Base-by-base conservation (phyloP, 1,284 basidiomycete species). In the Moniliella sp. region DNA sequence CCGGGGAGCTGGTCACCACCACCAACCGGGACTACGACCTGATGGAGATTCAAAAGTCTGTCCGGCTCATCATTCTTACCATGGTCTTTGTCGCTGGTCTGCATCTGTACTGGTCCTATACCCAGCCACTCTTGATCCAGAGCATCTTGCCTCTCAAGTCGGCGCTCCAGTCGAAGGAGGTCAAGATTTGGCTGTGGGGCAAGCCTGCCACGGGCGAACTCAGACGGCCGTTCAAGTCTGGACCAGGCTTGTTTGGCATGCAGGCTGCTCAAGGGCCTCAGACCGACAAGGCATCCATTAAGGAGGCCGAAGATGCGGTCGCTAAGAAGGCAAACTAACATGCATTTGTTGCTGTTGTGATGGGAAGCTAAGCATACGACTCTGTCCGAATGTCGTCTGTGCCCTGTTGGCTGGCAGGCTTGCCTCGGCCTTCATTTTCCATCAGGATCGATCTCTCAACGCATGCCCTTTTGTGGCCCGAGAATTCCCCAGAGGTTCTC, bases 21-120 rank as follows among this genome's bases (percentile, higher is more conserved):
- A 94, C 86, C 14, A 73, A 83, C 38, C 69, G 74, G 36, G 88
- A 94, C 59, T 97, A 97, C 49, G 86, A 97, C 63, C 72, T 93
- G 10, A 65, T 69, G 4, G 79, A 94, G 62, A 73, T 73, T 2
- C 77, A 76, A 35, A 84, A 91, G 68, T 69, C 76, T n/a, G 76
- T 83, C 40, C 62, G 75, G 8, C 54, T 61, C 18, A 50, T 63
- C 18, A 36, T 63, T 16, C 62, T 64, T 43, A 63, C 63, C 23
- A 37, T 45, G 33, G 41, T 43, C 17, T 57, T 65, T 42, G 58
- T 63, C 36, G 54, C 39, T 9, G 40, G 50, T 35, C 57, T 59
- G 56, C 56, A 59, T 39, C 34, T 57, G 25, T 59, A 59, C 49
- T 33, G 57, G 21, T 50, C 50, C 18, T 57, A 59, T 51, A 59